Base-by-base conservation (phyloP, 257 asterid genomes). In the Fraxinus anomala region DNA sequence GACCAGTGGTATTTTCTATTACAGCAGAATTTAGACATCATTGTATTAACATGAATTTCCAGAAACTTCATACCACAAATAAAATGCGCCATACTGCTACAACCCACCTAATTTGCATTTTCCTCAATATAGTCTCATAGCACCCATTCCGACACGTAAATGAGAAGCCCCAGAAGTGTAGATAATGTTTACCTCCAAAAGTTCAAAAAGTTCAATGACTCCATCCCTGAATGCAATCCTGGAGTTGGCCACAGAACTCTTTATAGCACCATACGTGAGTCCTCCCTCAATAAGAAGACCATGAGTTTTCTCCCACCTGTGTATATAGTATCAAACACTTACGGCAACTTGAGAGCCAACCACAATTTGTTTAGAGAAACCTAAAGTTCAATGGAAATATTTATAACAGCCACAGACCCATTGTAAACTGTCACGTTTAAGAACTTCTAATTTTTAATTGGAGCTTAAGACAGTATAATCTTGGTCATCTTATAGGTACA, bases 271-370 rank as follows among this genome's bases (percentile, higher is more conserved):
- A 68, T 82, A 83, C 40, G 84, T 89, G 54, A 92, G 91, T 66
- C 98, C 97, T 68, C 97, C 98, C 87, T 94, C 97, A 78, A 94
- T 81, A 69, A 94, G 96, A 89, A 94, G 97, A 73, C 82, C 96
- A 81, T 94, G 98, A 49, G 97, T 88, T 87, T 92, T 92, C 80
- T 80, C 97, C 97, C 97, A 92, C 97, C 98, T 94, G 87, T 87
- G 85, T 83, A 74, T 34, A 77, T 28, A 65, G 68, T 79, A 16
- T 69, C 34, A 28, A 76, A 54, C 68, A 79, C 77, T 78, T 74
- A 14, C 37, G 76, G 74, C 72, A 68, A 70, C 78, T 21, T 21
- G 69, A 70, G 63, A 76, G 23, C 39, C 42, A 78, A 66, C 68
- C 23, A 68, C n/a, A 74, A 59, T 33, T 21, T 17, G 37, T 66